Percentiles rank a stretch among this genome's conserved stretches.
These are phyloP conservation scores for Peribolospora baueri DNA, from an alignment of 768 basidiomycete genomes.

Conservation along the genomic window DNA sequence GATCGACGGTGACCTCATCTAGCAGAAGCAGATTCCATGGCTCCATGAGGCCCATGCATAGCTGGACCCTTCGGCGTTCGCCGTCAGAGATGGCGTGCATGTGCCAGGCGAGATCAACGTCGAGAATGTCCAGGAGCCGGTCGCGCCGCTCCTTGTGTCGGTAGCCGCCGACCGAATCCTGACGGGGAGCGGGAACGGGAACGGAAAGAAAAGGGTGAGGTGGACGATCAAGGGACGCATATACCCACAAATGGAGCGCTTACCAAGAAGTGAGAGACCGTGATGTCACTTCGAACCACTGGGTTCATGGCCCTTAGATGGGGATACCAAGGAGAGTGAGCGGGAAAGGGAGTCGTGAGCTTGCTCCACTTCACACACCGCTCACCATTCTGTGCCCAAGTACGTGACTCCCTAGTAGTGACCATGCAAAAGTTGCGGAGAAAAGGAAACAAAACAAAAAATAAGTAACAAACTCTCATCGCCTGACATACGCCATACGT, in stretches of 20 bases:
- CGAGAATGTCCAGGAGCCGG: conserved; percentile 61
- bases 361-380: conserved; percentile 4
- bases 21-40: conserved; percentile 81
- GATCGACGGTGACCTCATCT: conserved; percentile 92
- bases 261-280: conserved; percentile 60
- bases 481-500: not conserved
- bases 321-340: not conserved
- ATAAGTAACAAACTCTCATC: not conserved
- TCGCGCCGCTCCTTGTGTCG: conserved; percentile 74
- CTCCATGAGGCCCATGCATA: conserved; percentile 85
- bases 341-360: not conserved
- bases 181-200: no score
- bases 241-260: not conserved
- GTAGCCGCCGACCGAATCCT: conserved; percentile 67
- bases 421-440: no score
- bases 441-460: no score
- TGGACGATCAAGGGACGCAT: no score
- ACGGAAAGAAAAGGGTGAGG: not conserved
- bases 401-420: conserved; percentile 39
- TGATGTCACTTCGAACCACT: conserved; percentile 76
- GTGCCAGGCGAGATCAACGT: conserved; percentile 82
- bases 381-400: conserved; percentile 80
- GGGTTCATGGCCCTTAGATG: conserved; percentile 70
- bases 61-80: conserved; percentile 73
- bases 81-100: conserved; percentile 94